Evolutionary conservation across 305 asterid species (phyloP), one percentile per base, ranked within the genome.

Genomic region (Petunia hybrid): DNA sequence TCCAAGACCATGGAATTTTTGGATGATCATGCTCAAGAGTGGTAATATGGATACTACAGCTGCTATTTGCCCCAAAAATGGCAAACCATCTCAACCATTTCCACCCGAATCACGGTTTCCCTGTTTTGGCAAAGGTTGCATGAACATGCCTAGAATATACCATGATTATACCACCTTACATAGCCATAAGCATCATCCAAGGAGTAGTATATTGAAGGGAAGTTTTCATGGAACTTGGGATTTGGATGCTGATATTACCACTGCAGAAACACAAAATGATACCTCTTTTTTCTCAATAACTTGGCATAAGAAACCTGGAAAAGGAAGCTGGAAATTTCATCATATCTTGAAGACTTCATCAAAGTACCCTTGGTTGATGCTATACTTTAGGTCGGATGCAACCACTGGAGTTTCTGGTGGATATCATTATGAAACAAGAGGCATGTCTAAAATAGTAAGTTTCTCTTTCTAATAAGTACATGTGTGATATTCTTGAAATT

Each of bases 291-390:
- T 63, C 69, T 88, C 93, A 16, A 91, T 91, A 3, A 89, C 89
- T 39, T 92, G 97, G 97, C 87, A 87, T 85, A 92, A 92, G 86
- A 85, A 89, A 85, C 81, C 91, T 69, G 91, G 93, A 41, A 84
- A 86, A 81, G 97, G 97, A 55, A 89, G 97, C 76, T 91, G 95
- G 95, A 79, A 80, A 71, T 91, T 92, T 82, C 97, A 87, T 71
- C 94, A 92, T 85, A 82, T 89, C 46, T 67, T 91, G 78, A 90
- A 87, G 81, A 90, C 94, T 14, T 92, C 95, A 4, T 36, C 73
- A 31, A 91, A 91, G 86, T 91, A 92, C 61, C 97, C 97, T 3
- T 91, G 97, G 94, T 83, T 92, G 84, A 92, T 92, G 97, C 97
- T 91, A 80, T 92, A 92, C 85, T 81, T 91, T 4, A 87, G 97